Evolutionary conservation across 176 grass and related monocot genomes (phyloP), one percentile per base, ranked within the genome.

Genomic region (Lolium rigidum): DNA sequence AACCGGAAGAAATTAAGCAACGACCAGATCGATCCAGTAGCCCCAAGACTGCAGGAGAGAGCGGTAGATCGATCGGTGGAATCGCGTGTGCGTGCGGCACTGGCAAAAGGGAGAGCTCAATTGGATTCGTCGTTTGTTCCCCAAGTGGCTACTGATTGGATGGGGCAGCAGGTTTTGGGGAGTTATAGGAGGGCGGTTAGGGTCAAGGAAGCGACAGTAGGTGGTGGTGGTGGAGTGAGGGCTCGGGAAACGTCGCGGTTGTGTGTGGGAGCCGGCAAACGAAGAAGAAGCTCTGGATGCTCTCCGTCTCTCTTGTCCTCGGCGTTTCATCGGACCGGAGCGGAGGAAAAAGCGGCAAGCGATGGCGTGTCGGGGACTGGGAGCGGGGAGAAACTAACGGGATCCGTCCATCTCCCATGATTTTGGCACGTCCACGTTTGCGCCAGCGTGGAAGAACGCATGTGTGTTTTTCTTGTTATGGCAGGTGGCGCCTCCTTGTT

Each of bases 221-320:
- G 80, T 51, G 64, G 59, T 51, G 64, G 59, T 76, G 89, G 91
- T 87, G 69, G 86, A 85, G 70, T 56, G 85, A 56, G 39, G 77
- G 25, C 2, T 64, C 43, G 70, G 76, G 70, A 88, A 88, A 82
- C 90, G 86, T 91, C 77, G 82, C 90, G 82, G 82, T 85, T 85
- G 86, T 85, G 82, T 77, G 81, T 50, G 68, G 67, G 63, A 15
- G 4, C 14, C 38, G 81, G 20, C 48, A 84, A 75, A 31, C 1
- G 35, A 13, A 26, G 54, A 59, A 26, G 54, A 59, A 59, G 57
- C 57, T 59, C 56, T 20, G 56, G 55, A 9, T 57, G 5, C 4
- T 58, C 56, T n/a, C 7, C 56, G 54, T 56, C 54, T n/a, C 55
- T 55, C 31, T 35, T 35, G 31, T 35, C 41, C 41, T 55, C 52